Base-by-base conservation (phyloP, 345 rosid genomes). In the Gossypium raimondii region DNA sequence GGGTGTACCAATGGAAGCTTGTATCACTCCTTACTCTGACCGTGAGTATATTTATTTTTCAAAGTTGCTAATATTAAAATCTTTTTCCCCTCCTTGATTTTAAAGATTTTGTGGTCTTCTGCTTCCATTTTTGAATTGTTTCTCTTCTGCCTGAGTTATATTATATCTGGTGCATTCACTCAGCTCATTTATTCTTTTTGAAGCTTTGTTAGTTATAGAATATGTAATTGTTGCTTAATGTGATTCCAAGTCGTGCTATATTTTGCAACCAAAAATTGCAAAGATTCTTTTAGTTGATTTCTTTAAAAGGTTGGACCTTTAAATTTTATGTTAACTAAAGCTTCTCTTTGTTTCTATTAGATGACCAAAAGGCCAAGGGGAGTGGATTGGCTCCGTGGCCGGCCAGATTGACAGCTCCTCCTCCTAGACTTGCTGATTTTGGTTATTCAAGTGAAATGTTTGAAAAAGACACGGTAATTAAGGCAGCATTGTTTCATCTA, bases 301-400 rank as follows among this genome's bases (percentile, higher is more conserved):
- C 12, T 41, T 52, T 51, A 29, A 27, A 80, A 45, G 47, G 2
- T 63, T 34, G 17, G 7, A 22, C 41, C 11, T 25, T 59, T 58
- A 57, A 44, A 43, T 9, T 60, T 38, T 66, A 14, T 70, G 29
- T 67, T 76, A 24, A 77, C 79, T 66, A 51, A 50, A 74, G 45
- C 56, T 20, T 25, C 59, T 50, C 50, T 47, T 29, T 80, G 65
- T 72, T 81, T 47, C 60, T 48, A 47, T 80, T 82, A 93, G 99
- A 88, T 84, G 91, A 87, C 77, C 97, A 93, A 18, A 83, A 74
- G 79, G 87, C 82, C 22, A 85, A 86, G 80, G 99, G 97, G 62
- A 92, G 97, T 83, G 97, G 91, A 41, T 87, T 95, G 87, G 93
- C 97, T 74, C 97, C 99, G 53, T 95, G 99, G 99, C 99, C 99